Conservation (phyloP, 306 rosid species). For the Cucumis sativus region DNA sequence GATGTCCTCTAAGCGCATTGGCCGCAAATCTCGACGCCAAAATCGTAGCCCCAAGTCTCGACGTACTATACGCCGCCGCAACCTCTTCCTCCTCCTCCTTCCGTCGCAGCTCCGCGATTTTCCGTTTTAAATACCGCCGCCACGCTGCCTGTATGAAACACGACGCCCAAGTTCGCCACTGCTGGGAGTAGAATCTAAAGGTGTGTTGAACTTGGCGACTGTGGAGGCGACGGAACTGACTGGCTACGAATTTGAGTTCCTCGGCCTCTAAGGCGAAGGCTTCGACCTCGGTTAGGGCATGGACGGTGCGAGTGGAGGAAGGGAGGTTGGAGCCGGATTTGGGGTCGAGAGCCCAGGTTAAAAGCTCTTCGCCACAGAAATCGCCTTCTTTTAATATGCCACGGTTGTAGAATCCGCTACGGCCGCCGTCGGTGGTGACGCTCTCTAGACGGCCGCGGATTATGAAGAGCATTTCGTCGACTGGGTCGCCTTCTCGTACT, state of each 20-base stretch:
- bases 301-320: conserved; percentile 79
- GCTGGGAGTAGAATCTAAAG: conserved; percentile 85
- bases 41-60: conserved; percentile 37
- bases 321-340: conserved; percentile 69
- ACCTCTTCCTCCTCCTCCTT: conserved; percentile 31
- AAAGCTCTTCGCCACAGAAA: conserved; percentile 82
- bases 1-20: conserved; percentile 50
- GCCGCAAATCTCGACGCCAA: conserved; percentile 70
- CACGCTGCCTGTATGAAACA: conserved; percentile 76
- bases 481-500: conserved; percentile 88
- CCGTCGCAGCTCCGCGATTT: conserved; percentile 21
- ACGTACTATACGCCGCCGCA: conserved; percentile 12
- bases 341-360: conserved; percentile 90
- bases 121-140: conserved; percentile 48
- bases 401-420: conserved; percentile 90
- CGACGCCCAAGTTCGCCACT: conserved; percentile 95
- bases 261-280: conserved; percentile 91
- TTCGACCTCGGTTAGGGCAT: conserved; percentile 76
- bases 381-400: conserved; percentile 70
- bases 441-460: conserved; percentile 84
- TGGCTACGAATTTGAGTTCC: conserved; percentile 73
- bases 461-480: conserved; percentile 78
- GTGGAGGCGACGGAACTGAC: conserved; percentile 76
- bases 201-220: conserved; percentile 86
- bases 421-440: conserved; percentile 85